phyloP scores from a whole-genome alignment of 1,139 yeast species.

The Pneumocystis wakefieldiae region DNA sequence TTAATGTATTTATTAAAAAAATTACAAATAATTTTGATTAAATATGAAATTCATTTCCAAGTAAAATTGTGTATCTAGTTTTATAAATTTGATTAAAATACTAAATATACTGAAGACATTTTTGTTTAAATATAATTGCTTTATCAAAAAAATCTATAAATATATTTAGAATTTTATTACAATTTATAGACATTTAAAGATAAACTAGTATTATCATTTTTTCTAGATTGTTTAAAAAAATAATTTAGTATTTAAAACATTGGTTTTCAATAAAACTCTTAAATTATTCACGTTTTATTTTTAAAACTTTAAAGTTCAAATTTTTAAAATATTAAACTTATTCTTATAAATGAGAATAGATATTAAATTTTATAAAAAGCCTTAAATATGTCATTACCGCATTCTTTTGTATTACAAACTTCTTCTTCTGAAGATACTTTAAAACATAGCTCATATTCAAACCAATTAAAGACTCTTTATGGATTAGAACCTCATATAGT shows the following conservation, averaged over 20 bases:
- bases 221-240: background rate
- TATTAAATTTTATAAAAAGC: background rate
- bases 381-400: background rate
- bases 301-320: background rate
- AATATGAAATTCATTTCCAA: too few species aligned
- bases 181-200: background rate
- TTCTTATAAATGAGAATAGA: background rate
- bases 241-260: background rate
- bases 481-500: slow-evolving; percentile 4
- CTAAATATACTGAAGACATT: background rate
- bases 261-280: background rate
- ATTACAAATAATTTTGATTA: too few species aligned
- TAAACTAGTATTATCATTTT: background rate
- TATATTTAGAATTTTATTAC: background rate
- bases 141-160: background rate
- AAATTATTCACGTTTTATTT: background rate
- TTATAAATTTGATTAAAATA: too few species aligned
- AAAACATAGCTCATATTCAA: background rate
- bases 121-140: background rate
- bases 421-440: background rate
- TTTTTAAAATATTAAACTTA: background rate
- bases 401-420: background rate
- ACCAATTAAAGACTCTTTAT: slow-evolving; percentile 1
- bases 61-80: too few species aligned
- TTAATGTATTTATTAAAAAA: too few species aligned